phyloP scores from a whole-genome alignment of 495 filamentous ascomycete genomes.

The Aspergillus affinis region DNA sequence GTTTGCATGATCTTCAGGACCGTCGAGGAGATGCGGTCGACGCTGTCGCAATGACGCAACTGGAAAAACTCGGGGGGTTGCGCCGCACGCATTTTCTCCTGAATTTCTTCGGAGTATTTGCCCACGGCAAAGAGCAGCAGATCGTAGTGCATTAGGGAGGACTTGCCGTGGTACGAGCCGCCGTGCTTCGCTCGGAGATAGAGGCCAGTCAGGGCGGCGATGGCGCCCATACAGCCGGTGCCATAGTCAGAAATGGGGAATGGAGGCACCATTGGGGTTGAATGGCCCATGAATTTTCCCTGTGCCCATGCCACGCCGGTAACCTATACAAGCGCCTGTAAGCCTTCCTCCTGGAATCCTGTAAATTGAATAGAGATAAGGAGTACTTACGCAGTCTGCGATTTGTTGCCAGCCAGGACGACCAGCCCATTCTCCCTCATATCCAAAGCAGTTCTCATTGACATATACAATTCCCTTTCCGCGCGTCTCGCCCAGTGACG shows the following conservation, averaged over 20 bases:
- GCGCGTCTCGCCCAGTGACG: conserved; percentile 48
- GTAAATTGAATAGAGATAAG: not conserved
- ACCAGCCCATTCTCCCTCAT: conserved; percentile 48
- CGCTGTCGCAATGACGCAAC: conserved; percentile 67
- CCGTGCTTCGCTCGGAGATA: conserved; percentile 60
- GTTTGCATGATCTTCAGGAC: conserved; percentile 62
- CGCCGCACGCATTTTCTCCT: conserved; percentile 52
- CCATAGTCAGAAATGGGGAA: conserved; percentile 84
- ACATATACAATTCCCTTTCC: conserved; percentile 68
- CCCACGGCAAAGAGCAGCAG: conserved; percentile 64
- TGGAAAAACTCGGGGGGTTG: conserved; percentile 61
- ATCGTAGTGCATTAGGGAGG: conserved; percentile 68
- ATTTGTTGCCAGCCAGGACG: conserved; percentile 58
- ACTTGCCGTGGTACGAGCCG: conserved; percentile 64
- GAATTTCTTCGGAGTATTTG: conserved; percentile 55
- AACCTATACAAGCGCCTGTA: conserved; percentile 34
- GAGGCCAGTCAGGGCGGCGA: conserved; percentile 63
- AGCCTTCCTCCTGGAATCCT: conserved; percentile 8
- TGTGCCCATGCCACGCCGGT: conserved; percentile 73
- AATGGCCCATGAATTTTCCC: conserved; percentile 67
- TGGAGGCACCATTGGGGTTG: conserved; percentile 71
- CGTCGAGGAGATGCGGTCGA: conserved; percentile 67
- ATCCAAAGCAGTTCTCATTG: conserved; percentile 72
- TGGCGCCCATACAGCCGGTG: conserved; percentile 65
- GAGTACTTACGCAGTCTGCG: conserved; percentile 53